Evolutionary conservation across 1,284 basidiomycete genomes (phyloP), one percentile per base, ranked within the genome.

Genomic region (Ganoderma multipileum): DNA sequence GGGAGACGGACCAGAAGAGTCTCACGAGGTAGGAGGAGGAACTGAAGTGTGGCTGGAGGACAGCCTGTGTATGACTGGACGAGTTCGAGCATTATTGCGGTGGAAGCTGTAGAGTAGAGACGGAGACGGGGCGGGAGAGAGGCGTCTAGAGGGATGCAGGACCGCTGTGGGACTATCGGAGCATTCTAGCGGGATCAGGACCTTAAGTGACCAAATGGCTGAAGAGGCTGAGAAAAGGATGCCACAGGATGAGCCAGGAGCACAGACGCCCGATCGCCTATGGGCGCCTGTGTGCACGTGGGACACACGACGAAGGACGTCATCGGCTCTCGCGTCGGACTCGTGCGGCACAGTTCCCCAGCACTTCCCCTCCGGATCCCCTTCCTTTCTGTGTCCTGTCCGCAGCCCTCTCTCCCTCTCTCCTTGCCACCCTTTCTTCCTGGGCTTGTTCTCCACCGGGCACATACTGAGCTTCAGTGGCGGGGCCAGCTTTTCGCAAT

Each of bases 51-150:
- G 42, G 83, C 83, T n/a, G 83, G 77, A 30, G 92, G 91, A 67
- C 83, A 84, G 65, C 88, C 89, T 23, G 85, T 83, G 76, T 87
- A 89, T 26, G 86, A 80, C 73, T 84, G 83, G 66, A 87, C 79
- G 73, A 91, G 86, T 70, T 86, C 81, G 62, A 93, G 87, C 91
- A 93, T 86, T 70, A 70, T 67, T 66, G 65, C 47, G 39, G 42
- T 20, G 14, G 44, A 23, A 28, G 39, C n/a, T 18, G 61, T 69
- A 69, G 54, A 55, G 55, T 69, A 68, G n/a, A 23, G 38, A 28
- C 18, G n/a, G 57, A n/a, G 36, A 12, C 28, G n/a, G 36, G 33
- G 23, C 7, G 58, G 42, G 58, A 65, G 41, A n/a, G 20, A 44
- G 52, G 33, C 58, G 63, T 70, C 63, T 66, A 69, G 57, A 20